Percentiles rank a stretch among this genome's conserved stretches.
Conservation (phyloP, 1,284 basidiomycete species). For the Sanghuangporus baumii region DNA sequence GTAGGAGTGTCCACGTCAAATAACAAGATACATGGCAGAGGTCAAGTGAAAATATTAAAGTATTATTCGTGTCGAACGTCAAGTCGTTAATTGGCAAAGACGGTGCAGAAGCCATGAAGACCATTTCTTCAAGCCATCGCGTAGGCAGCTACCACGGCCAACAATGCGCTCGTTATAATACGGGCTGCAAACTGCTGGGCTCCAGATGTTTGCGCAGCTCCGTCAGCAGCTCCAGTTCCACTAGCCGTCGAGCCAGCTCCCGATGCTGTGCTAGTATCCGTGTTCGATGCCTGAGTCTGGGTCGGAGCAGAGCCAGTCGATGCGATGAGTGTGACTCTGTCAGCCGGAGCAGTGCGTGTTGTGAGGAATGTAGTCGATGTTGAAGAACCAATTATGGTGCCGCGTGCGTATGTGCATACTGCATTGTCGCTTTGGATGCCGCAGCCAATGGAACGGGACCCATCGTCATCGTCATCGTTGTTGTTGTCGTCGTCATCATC, state of each 20-base stretch:
- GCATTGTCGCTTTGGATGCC: background rate
- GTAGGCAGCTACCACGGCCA: too few species aligned
- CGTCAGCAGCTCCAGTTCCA: background rate
- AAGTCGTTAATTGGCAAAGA: too few species aligned
- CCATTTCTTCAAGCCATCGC: too few species aligned
- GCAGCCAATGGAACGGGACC: background rate
- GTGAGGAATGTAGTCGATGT: background rate
- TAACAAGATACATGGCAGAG: too few species aligned
- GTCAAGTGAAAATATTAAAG: too few species aligned
- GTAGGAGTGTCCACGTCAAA: too few species aligned
- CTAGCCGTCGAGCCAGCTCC: background rate
- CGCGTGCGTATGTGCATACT: background rate
- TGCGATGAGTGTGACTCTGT: background rate
- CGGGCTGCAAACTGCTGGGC: too few species aligned
- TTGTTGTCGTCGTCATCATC: background rate
- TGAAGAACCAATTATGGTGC: background rate
- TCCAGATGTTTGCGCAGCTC: too few species aligned
- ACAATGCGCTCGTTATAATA: too few species aligned
- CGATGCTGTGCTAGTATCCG: background rate
- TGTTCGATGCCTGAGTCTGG: background rate
- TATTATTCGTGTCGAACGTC: too few species aligned
- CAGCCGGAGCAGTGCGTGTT: background rate
- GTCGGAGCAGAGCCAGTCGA: background rate
- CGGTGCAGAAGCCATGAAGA: too few species aligned
- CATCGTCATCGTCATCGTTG: background rate